A percentile compares a stretch with the other conserved stretches of the same genome.
These are phyloP conservation scores for Fusarium redolens DNA, from an alignment of 2,329 filamentous ascomycete genomes.

Conservation along the genomic window DNA sequence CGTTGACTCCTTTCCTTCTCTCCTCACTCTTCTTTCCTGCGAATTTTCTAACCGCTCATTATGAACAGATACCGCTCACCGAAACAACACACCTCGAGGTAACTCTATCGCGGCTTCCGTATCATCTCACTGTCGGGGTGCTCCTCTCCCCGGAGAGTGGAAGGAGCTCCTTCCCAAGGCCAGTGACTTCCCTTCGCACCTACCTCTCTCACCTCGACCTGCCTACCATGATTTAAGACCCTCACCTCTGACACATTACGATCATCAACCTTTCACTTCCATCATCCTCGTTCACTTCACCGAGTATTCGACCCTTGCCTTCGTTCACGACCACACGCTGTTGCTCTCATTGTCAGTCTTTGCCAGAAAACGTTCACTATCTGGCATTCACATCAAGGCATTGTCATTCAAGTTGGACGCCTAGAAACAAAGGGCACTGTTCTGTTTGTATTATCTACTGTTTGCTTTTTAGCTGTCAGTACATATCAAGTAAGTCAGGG, in stretches of 20 bases:
- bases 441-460: conserved; percentile 50
- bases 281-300: conserved; percentile 18
- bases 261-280: background rate
- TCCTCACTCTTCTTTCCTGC: background rate
- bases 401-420: conserved; percentile 36
- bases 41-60: background rate
- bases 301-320: conserved; percentile 2
- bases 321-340: conserved; percentile 10
- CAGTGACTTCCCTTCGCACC: background rate
- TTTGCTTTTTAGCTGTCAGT: conserved; percentile 48
- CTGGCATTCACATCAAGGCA: conserved; percentile 19
- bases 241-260: background rate
- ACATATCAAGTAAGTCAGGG: conserved; percentile 47
- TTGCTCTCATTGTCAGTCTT: conserved; percentile 15
- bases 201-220: background rate
- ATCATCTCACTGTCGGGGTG: background rate
- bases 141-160: background rate
- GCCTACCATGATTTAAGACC: background rate
- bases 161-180: conserved; percentile 20
- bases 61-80: background rate
- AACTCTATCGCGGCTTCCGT: background rate
- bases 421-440: conserved; percentile 46
- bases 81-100: background rate
- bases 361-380: conserved; percentile 14
- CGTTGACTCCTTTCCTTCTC: background rate